phyloP scores from a whole-genome alignment of 2,329 filamentous ascomycete genomes.

The Clonostachys rhizophaga region DNA sequence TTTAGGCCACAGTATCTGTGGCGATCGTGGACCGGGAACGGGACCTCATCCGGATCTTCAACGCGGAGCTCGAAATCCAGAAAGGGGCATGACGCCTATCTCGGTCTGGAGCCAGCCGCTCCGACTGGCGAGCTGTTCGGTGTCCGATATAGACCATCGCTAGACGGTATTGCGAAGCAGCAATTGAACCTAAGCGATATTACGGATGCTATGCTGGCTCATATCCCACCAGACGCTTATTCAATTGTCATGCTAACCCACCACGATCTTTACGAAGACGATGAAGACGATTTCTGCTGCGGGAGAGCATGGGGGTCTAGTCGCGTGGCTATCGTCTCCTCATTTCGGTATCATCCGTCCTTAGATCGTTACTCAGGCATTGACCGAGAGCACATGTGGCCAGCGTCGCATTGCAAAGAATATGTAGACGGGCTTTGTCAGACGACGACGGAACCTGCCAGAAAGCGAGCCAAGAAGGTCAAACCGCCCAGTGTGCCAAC shows the following conservation, averaged over 20 bases:
- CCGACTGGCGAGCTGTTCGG: slow-evolving; percentile 28
- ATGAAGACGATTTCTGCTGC: slow-evolving; percentile 63
- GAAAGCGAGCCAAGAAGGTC: background rate
- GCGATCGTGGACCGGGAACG: slow-evolving; percentile 33
- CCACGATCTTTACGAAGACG: slow-evolving; percentile 62
- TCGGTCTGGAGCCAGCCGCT: slow-evolving; percentile 31
- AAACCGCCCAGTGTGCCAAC: background rate
- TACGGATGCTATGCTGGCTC: slow-evolving; percentile 47
- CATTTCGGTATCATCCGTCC: slow-evolving; percentile 54
- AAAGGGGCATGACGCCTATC: slow-evolving; percentile 20
- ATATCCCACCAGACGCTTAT: slow-evolving; percentile 54
- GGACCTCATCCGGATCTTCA: background rate
- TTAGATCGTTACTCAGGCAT: slow-evolving; percentile 31
- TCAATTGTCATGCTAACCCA: slow-evolving; percentile 51
- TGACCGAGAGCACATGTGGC: slow-evolving; percentile 57
- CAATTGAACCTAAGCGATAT: slow-evolving; percentile 60
- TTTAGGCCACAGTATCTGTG: slow-evolving; percentile 36
- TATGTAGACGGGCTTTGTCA: slow-evolving; percentile 38
- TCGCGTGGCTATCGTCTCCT: slow-evolving; percentile 56
- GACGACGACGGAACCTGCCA: no score
- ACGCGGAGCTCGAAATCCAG: background rate
- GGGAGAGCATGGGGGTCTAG: slow-evolving; percentile 62
- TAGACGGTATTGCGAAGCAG: slow-evolving; percentile 36
- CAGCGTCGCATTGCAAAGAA: slow-evolving; percentile 52
- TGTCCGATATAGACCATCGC: slow-evolving; percentile 43